Base-by-base conservation (phyloP, 352 stramenopile genomes). In the Phytophthora cactorum region DNA sequence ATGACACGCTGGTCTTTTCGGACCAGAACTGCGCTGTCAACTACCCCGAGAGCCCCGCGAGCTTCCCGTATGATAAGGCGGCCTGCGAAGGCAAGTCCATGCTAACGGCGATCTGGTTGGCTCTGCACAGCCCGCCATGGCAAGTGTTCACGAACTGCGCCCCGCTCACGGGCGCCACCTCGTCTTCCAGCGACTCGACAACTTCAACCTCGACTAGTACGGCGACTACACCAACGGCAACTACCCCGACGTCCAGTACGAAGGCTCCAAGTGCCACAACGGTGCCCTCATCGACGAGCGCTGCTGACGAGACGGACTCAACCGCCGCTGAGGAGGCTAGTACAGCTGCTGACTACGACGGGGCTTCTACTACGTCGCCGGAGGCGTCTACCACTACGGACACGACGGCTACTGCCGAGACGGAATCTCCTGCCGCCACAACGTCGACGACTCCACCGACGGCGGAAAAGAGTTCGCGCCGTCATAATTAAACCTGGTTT, bases 61-160 rank as follows among this genome's bases (percentile, higher is more conserved):
- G 60, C 17, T 68, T 87, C 29, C 73, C 70, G 36, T 85, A 84
- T 61, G 71, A 87, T 44, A 76, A 73, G 59, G 52, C 67, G 4
- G 70, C 72, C 25, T 87, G 79, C 28, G 57, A 69, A 15, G 74
- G 74, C 28, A 63, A 68, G 27, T 75, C 67, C 31, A 75, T 75
- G 63, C 65, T 87, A 9, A 70, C 64, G 7, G 27, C 67, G 0
- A 66, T 72, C 53, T 85, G 77, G 76, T 34, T 87, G 27, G 79
- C 79, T 5, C 51, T 88, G 28, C 79, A 88, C 72, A 56, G 54
- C 0, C 63, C 69, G 1, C 53, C 66, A 49, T 88, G 79, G 79
- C 77, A 88, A 51, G 69, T 84, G 43, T 85, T 77, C 58, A 83
- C 65, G 15, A 81, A 85, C 66, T 88, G 77, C 36, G 77, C 69